phyloP scores from a whole-genome alignment of 2,329 filamentous ascomycete species.

The Sordariomycetes sp. region DNA sequence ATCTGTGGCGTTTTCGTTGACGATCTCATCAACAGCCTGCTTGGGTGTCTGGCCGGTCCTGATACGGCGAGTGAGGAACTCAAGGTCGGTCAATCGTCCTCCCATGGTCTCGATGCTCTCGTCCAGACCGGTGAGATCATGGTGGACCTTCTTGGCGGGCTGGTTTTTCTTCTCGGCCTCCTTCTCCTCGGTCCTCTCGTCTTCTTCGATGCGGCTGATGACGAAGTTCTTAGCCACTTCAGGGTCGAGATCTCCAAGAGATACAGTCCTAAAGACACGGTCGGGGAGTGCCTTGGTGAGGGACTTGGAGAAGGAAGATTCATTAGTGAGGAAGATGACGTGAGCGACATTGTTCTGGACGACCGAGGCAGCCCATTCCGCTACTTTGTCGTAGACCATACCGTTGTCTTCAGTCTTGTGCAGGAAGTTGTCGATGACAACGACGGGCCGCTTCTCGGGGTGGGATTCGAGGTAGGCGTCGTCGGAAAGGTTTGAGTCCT shows the following conservation, averaged over 20 bases:
- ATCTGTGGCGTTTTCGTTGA: conserved; percentile 80
- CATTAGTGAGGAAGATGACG: conserved; percentile 87
- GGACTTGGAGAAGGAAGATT: conserved; percentile 80
- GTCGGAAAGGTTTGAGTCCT: conserved; percentile 62
- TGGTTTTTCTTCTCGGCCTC: conserved; percentile 16
- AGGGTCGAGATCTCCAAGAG: conserved; percentile 77
- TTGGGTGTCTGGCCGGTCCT: conserved; percentile 77
- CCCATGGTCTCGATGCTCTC: conserved; percentile 74
- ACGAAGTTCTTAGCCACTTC: conserved; percentile 86
- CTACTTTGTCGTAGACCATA: conserved; percentile 68
- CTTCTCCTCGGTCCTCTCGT: conserved; percentile 16
- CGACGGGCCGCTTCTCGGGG: conserved; percentile 70
- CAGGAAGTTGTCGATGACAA: conserved; percentile 87
- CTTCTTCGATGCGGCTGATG: conserved; percentile 60
- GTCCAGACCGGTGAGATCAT: conserved; percentile 63
- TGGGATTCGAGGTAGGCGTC: conserved; percentile 88
- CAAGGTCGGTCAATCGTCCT: conserved; percentile 88
- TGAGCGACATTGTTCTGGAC: conserved; percentile 86
- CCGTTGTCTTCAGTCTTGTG: conserved; percentile 61
- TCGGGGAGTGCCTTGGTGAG: conserved; percentile 83
- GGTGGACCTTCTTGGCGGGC: conserved; percentile 11
- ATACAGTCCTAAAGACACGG: conserved; percentile 78
- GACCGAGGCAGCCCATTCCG: conserved; percentile 82
- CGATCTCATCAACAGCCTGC: conserved; percentile 77
- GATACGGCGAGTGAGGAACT: conserved; percentile 85